Evolutionary conservation across 306 rosid species (phyloP), one percentile per base, ranked within the genome.

Genomic region (Quillaja saponaria): DNA sequence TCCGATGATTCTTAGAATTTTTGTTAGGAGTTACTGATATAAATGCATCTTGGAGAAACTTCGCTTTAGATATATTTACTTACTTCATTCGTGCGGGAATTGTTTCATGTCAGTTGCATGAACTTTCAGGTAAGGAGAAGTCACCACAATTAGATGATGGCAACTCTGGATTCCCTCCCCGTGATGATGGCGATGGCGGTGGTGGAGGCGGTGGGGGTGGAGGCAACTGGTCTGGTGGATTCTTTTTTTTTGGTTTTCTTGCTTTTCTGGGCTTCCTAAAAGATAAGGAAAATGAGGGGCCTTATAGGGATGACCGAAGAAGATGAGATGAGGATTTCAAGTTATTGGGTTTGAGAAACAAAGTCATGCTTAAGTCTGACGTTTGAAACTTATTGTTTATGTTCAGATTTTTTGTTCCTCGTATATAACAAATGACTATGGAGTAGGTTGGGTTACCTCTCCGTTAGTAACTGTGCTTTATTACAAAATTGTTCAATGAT

Each of bases 121-220:
- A 68, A 77, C 64, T 69, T 79, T 54, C 86, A 92, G 99, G 89
- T 39, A 94, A 94, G 85, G 97, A 89, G 73, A 89, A 94, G 76
- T 83, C 95, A 8, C 97, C 97, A 5, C 85, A 78, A 49, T 82
- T 94, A 0, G 96, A 94, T 55, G 96, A 90, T 44, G 95, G 96
- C 0, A 91, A 82, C 19, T 51, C 81, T 58, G 99, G 95, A 57
- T 73, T 89, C 55, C 99, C 99, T 3, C 99, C 99, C 54, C 78
- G 91, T 17, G 96, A 85, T 55, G 99, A 89, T 31, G 98, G 72
- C 6, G 97, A 66, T 42, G 97, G 97, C 0, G 99, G 95, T 0
- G 99, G 99, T 0, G 99, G 99, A 0, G 99, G 99, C 1, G 99
- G 96, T 0, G 97, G 99, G 2, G 97, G 99, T 0, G 97, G 99